A percentile compares a stretch with the other conserved stretches of the same genome.
Evolutionary conservation across 495 filamentous ascomycete species (phyloP).

Genomic region (Hypoxylon crocopeplum): DNA sequence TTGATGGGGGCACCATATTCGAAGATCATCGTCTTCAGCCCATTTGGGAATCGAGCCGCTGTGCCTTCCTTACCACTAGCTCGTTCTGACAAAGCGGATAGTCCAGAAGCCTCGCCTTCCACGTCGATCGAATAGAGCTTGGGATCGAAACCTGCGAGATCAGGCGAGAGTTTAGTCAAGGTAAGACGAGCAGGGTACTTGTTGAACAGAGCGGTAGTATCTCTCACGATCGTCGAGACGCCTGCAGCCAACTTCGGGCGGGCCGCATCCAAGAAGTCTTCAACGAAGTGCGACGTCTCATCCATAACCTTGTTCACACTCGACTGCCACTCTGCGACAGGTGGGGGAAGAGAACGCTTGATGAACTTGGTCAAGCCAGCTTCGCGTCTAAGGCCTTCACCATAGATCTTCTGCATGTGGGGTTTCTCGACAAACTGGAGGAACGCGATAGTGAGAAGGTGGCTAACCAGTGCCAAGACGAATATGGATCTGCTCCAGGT

Average conservation of each 20-base stretch:
- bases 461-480: constrained; percentile 81
- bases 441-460: constrained; percentile 83
- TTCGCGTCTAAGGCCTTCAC: constrained; percentile 79
- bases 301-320: constrained; percentile 87
- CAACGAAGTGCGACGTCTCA: constrained; percentile 84
- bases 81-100: constrained; percentile 56
- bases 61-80: constrained; percentile 56
- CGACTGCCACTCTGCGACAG: constrained; percentile 72
- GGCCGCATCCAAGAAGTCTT: constrained; percentile 89
- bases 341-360: constrained; percentile 85
- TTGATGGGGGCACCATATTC: constrained; percentile 92
- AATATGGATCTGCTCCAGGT: constrained; percentile 86
- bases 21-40: constrained; percentile 74
- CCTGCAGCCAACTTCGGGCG: constrained; percentile 85
- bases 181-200: constrained; percentile 89
- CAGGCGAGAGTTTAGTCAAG: constrained; percentile 79
- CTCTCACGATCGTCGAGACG: constrained; percentile 84
- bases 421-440: constrained; percentile 94
- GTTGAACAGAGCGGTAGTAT: constrained; percentile 86
- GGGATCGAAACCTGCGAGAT: constrained; percentile 83
- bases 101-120: constrained; percentile 65
- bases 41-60: constrained; percentile 51
- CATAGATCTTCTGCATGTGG: constrained; percentile 99
- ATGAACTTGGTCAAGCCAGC: constrained; percentile 91
- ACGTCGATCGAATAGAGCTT: constrained; percentile 81